phyloP scores from a whole-genome alignment of 2,329 filamentous ascomycete genomes.

The Dothideomycetes sp. region DNA sequence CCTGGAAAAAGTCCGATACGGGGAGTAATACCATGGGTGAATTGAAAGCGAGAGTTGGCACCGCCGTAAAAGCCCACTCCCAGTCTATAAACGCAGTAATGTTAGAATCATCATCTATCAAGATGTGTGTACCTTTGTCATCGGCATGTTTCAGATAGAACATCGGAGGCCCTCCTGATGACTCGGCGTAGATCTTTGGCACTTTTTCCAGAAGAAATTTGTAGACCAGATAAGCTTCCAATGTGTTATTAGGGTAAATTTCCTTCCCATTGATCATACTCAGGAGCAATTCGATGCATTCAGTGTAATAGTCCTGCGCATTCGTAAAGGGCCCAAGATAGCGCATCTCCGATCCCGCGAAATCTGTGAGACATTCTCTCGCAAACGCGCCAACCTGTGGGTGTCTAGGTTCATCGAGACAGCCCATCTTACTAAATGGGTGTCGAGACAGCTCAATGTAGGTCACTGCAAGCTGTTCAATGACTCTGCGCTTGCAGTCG shows the following conservation, averaged over 20 bases:
- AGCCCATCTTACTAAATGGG: not conserved
- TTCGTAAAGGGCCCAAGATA: not conserved
- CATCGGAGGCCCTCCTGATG: too few species aligned
- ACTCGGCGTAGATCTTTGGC: not conserved
- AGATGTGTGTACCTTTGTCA: not conserved
- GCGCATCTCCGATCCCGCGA: not conserved
- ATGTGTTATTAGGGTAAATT: not conserved
- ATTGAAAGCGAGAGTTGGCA: not conserved
- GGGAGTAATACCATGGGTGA: not conserved
- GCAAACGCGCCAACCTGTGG: not conserved
- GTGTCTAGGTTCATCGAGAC: not conserved
- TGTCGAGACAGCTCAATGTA: not conserved
- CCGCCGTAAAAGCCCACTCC: not conserved
- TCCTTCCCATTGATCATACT: not conserved
- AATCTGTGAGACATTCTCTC: not conserved
- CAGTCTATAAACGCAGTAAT: slow-evolving; percentile 1
- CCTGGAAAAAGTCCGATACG: not conserved
- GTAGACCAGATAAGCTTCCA: not conserved
- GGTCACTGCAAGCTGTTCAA: not conserved
- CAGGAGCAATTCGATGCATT: not conserved
- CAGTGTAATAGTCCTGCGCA: not conserved
- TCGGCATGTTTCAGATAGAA: not conserved
- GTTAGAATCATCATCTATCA: not conserved
- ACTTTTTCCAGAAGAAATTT: not conserved
- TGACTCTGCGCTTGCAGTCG: not conserved